These are phyloP conservation scores for Candida anglica DNA, from an alignment of 805 yeast species.

Conservation along the genomic window DNA sequence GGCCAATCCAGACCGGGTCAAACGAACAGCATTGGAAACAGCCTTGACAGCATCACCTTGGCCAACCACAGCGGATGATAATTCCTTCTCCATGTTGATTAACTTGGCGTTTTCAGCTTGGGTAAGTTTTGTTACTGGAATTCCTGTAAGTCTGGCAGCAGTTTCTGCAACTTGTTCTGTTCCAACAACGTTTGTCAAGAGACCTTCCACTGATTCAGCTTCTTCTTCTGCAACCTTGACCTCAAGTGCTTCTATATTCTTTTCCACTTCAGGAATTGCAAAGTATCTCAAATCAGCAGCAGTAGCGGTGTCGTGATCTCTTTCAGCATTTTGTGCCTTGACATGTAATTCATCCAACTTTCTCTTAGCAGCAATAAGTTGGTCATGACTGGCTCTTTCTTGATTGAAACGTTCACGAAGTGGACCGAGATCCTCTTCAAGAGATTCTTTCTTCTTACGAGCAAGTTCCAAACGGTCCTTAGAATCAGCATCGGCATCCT, in stretches of 20 bases:
- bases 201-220: constrained; percentile 51
- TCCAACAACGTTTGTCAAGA: constrained; percentile 88
- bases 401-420: constrained; percentile 78
- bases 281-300: constrained; percentile 96
- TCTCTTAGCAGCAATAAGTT: constrained; percentile 82
- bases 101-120: constrained; percentile 94
- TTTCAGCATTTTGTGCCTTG: constrained; percentile 94
- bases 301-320: constrained; percentile 90
- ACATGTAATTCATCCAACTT: constrained; percentile 88
- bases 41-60: constrained; percentile 95
- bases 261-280: constrained; percentile 90
- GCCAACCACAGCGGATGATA: constrained; percentile 84
- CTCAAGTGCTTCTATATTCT: constrained; percentile 74
- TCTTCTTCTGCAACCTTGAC: constrained; percentile 74
- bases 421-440: constrained; percentile 84
- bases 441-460: constrained; percentile 69
- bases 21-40: constrained; percentile 90
- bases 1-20: constrained; percentile 90
- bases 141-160: constrained; percentile 94
- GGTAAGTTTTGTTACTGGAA: constrained; percentile 90
- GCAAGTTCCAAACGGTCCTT: constrained; percentile 83
- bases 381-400: constrained; percentile 89
- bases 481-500: constrained; percentile 77
- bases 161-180: constrained; percentile 93
- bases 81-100: constrained; percentile 88